Base-by-base conservation (phyloP, 441 rosid genomes). In the Populus hybrid region DNA sequence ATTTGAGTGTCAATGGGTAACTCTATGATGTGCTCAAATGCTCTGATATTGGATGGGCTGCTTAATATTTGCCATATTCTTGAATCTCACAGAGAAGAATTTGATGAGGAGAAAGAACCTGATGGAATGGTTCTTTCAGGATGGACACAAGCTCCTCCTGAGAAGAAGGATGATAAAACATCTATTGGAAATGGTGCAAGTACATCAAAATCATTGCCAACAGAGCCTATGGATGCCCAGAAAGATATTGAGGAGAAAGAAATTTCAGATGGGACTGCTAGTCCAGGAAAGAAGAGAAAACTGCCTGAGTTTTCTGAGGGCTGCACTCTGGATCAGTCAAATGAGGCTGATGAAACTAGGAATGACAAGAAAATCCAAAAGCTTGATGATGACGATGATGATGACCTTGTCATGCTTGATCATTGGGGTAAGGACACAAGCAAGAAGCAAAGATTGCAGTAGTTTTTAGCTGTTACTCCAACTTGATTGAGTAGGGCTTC, bases 21-120 rank as follows among this genome's bases (percentile, higher is more conserved):
- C 35, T 23, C 2, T 56, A 56, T 56, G 63, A 61, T 66, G 28
- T 10, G n/a, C 24, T 53, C 18, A 21, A 28, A 9, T 11, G 29
- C 24, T 53, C 18, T 80, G 68, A 64, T 67, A 10, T 69, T 70
- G 18, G 33, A 65, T 38, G 31, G 10, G 28, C 61, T 24, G 23
- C 64, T 72, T 31, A 24, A 28, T 64, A 69, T 9, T 38, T 56
- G 14, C 42, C 21, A 9, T 8, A n/a, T 69, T 12, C 59, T 72
- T 45, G 23, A 61, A 56, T 77, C 40, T 81, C 20, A 23, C 92
- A 96, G 99, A 87, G 98, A 93, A 73, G 94, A 90, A 74, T 96
- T 96, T 77, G 97, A 96, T 7, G 96, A 93, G 84, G 99, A 96
- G 86, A 94, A 90, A 80, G 99, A 94, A 86, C 97, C 98, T 2